Base-by-base conservation (phyloP, 2,329 filamentous ascomycete species). In the Fusarium sp. region DNA sequence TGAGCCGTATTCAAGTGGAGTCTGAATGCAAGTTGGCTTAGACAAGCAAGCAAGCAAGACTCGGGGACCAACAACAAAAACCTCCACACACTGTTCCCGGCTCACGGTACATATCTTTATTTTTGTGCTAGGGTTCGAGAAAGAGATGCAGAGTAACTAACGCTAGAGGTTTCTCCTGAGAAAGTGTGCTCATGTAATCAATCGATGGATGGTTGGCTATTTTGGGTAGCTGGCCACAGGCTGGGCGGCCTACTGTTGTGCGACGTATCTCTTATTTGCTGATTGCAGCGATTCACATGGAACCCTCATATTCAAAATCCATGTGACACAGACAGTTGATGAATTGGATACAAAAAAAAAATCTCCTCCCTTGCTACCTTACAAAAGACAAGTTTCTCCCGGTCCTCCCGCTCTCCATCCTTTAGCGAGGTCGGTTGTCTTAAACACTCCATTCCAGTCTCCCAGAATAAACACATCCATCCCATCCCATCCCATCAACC, bases 381-480 rank as follows among this genome's bases (percentile, higher is more conserved):
- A 57, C 59, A 59, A 59, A 72, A 47, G 64, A 64, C 57, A 52
- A 20, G 47, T 31, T 31, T 31, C 47, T 31, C 47, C 45, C 47
- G 47, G 10, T 59, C 34, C 47, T 42, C 64, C 61, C 37, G 52
- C 56, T 38, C 27, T 69, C 54, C 62, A 61, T 35, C 61, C 60
- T 61, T 69, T 59, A 74, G 65, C 66, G 65, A 76, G 58, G 70
- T 60, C 66, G 63, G 54, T 57, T 71, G 64, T 75, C 67, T 74
- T 62, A 65, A 66, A 45, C 29, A 24, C 45, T 56, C 24, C 20
- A 38, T 76, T 70, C 61, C 54, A 65, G 18, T 52, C 27, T 52
- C 47, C 27, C 27, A 31, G 18, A 52, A 31, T 31, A 52, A 31
- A 31, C 27, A 20, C 47, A 31, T 52, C 70, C 65, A 37, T n/a